These are phyloP conservation scores for Amaranthus hypochondriacus DNA, from an alignment of 148 eudicot species.

Conservation along the genomic window DNA sequence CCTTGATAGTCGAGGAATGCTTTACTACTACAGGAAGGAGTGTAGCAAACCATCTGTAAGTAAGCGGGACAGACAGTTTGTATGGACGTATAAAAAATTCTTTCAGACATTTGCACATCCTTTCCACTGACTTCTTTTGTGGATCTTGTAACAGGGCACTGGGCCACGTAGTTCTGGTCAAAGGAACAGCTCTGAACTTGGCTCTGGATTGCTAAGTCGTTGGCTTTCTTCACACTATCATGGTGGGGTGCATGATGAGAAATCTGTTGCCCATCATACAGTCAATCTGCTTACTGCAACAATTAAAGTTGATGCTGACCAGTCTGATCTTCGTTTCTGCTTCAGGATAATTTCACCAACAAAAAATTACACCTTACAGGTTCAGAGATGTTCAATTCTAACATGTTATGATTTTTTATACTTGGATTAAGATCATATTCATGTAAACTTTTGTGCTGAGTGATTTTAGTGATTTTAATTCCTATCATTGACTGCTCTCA, in stretches of 20 bases:
- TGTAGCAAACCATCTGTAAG: conserved; percentile 85
- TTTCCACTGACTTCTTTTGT: conserved; percentile 20
- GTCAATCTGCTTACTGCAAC: conserved; percentile 93
- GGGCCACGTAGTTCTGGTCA: conserved; percentile 81
- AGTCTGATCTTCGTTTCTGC: conserved; percentile 96
- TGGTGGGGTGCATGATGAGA: conserved; percentile 93
- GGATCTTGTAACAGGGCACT: conserved; percentile 50
- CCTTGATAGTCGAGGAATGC: conserved; percentile 93
- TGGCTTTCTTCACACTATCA: conserved; percentile 99
- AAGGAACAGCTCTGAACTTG: conserved; percentile 96
- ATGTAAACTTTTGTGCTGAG: not conserved
- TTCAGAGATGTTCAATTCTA: conserved; percentile 9
- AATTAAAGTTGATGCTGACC: conserved; percentile 96
- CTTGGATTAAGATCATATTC: not conserved
- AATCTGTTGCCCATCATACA: conserved; percentile 95
- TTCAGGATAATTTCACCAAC: conserved; percentile 96
- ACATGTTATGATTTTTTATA: not conserved
- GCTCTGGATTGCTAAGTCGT: conserved; percentile 94
- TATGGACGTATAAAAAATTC: not conserved
- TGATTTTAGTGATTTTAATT: not conserved
- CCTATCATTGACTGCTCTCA: conserved; percentile 16
- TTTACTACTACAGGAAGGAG: conserved; percentile 86
- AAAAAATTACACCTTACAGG: conserved; percentile 97
- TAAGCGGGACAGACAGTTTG: conserved; percentile 14
- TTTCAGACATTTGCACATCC: conserved; percentile 3